phyloP scores from a whole-genome alignment of 1,284 basidiomycete genomes.

The Apiotrichum domesticum region DNA sequence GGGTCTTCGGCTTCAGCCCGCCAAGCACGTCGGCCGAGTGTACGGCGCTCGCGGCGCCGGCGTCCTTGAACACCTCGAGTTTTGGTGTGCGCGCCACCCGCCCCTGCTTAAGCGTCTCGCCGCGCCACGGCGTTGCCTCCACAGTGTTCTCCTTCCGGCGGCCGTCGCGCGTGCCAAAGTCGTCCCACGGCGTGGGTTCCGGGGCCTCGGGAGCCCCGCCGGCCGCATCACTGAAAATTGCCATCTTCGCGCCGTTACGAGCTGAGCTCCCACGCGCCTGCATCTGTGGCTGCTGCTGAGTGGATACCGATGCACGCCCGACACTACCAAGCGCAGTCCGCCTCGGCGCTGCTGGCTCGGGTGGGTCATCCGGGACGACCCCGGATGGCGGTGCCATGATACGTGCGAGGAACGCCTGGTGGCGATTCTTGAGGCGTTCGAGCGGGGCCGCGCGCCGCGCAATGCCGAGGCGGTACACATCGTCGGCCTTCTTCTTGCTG shows the following conservation, averaged over 20 bases:
- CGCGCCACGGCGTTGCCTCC: conserved; percentile 50
- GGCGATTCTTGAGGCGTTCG: conserved; percentile 76
- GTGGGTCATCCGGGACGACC: conserved; percentile 36
- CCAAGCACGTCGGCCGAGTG: conserved; percentile 38
- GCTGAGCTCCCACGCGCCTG: conserved; percentile 15
- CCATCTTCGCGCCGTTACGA: conserved; percentile 46
- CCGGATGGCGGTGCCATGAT: conserved; percentile 48
- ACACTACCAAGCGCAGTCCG: conserved; percentile 28
- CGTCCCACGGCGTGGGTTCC: conserved; percentile 46
- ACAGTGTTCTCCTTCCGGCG: conserved; percentile 51
- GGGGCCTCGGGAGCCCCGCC: conserved; percentile 12
- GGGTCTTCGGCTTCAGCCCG: conserved; percentile 28
- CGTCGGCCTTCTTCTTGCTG: conserved; percentile 71
- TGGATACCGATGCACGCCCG: conserved; percentile 5
- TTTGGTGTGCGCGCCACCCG: conserved; percentile 47
- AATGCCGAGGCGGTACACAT: conserved; percentile 77
- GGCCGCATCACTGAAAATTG: conserved; percentile 45
- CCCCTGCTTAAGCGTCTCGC: conserved; percentile 48
- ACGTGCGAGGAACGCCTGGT: conserved; percentile 77
- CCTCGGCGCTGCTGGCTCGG: not conserved
- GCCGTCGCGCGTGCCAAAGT: conserved; percentile 50
- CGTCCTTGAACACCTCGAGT: conserved; percentile 52
- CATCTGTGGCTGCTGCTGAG: not conserved
- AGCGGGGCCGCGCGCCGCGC: conserved; percentile 71
- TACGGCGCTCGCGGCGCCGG: conserved; percentile 7